Evolutionary conservation across 352 stramenopile genomes (phyloP).

Genomic region (Pythium aphanidermatum): DNA sequence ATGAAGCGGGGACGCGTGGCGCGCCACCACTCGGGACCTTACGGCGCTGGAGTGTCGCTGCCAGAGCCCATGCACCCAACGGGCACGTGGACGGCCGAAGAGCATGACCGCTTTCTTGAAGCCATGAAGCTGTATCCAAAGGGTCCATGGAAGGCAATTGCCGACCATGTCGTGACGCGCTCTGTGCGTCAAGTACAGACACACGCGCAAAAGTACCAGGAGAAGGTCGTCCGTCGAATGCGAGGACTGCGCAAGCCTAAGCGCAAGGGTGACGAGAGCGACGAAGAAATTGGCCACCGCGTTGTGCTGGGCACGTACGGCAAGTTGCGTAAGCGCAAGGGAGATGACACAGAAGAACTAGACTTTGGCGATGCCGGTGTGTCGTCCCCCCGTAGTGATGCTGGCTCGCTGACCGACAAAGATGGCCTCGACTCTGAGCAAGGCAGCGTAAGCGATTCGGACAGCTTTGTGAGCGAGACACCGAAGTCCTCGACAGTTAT

Average conservation of each 20-base stretch:
- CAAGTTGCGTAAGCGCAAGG: constrained; percentile 20
- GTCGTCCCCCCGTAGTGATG: too few relatives aligned
- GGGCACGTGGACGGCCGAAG: constrained; percentile 57
- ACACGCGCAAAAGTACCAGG: constrained; percentile 76
- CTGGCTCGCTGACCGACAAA: constrained; percentile 5
- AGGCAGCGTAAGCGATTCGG: constrained; percentile 5
- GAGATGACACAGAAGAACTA: background rate
- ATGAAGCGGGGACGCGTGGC: constrained; percentile 11
- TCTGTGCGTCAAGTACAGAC: constrained; percentile 69
- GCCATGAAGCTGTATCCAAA: constrained; percentile 64
- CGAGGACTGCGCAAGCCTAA: constrained; percentile 66
- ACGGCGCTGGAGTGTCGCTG: background rate
- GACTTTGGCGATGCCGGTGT: background rate
- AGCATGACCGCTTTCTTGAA: constrained; percentile 67
- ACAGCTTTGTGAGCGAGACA: background rate
- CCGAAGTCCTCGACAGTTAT: constrained; percentile 2
- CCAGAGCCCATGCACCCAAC: constrained; percentile 16
- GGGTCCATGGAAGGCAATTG: constrained; percentile 68
- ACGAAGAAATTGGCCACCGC: constrained; percentile 29
- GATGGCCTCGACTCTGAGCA: constrained; percentile 4
- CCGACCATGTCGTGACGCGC: constrained; percentile 61
- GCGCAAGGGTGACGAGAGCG: constrained; percentile 60
- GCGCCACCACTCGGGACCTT: constrained; percentile 2
- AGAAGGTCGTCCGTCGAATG: constrained; percentile 60
- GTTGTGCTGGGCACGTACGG: constrained; percentile 17